A percentile compares a stretch with the other conserved stretches of the same genome.
These are phyloP conservation scores for Vaccinium darrowii DNA, from an alignment of 148 eudicot genomes.

Conservation along the genomic window DNA sequence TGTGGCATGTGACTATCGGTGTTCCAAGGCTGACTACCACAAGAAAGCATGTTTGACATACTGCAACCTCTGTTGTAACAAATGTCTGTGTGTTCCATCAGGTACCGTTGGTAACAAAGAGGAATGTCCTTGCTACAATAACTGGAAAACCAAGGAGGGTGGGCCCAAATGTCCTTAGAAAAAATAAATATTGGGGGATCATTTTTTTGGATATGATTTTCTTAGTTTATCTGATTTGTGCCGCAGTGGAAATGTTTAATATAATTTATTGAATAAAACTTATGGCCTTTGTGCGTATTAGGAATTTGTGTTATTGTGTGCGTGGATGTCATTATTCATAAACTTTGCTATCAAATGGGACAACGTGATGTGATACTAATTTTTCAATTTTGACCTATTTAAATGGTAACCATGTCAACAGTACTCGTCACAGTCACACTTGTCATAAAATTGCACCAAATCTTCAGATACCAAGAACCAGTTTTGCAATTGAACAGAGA, in stretches of 20 bases:
- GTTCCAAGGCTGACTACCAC: conserved; percentile 10
- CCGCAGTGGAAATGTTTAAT: neutral
- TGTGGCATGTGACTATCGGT: conserved; percentile 11
- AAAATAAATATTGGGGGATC: neutral
- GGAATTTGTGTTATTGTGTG: too few relatives aligned
- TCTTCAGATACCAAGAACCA: too few relatives aligned
- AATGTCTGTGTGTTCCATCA: conserved; percentile 19
- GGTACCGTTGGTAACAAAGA: conserved; percentile 17
- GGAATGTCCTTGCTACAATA: conserved; percentile 21
- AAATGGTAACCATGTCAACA: too few relatives aligned
- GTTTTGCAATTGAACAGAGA: too few relatives aligned
- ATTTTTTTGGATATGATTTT: neutral
- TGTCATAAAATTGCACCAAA: too few relatives aligned
- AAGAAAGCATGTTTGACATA: neutral
- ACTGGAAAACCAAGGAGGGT: neutral
- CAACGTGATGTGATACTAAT: too few relatives aligned
- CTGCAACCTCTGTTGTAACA: conserved; percentile 17
- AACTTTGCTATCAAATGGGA: too few relatives aligned
- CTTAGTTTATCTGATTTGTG: neutral
- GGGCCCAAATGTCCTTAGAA: conserved; percentile 13
- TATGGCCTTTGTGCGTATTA: neutral
- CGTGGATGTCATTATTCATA: too few relatives aligned
- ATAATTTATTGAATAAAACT: neutral
- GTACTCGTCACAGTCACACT: too few relatives aligned
- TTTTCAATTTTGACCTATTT: too few relatives aligned